phyloP scores from a whole-genome alignment of 176 grass and related monocot genomes.

The Tuctoria greenei region DNA sequence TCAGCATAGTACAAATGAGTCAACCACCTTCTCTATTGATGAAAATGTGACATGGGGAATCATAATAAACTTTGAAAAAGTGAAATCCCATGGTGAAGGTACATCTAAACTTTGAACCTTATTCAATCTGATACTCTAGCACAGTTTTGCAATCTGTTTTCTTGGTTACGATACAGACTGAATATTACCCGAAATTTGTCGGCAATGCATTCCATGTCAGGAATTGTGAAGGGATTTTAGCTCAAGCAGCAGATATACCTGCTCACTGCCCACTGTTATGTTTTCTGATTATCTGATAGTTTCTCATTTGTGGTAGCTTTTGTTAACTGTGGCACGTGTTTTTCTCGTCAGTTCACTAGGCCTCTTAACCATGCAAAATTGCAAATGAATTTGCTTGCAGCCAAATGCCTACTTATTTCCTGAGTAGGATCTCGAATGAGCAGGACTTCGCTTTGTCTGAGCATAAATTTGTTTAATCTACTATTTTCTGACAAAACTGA shows the following conservation, averaged over 20 bases:
- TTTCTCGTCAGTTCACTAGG: background rate
- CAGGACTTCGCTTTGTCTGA: background rate
- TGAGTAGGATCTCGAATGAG: background rate
- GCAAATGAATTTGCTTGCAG: background rate
- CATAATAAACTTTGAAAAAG: conserved; percentile 82
- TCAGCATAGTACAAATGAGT: conserved; percentile 49
- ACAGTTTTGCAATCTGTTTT: conserved; percentile 9
- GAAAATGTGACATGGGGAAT: conserved; percentile 70
- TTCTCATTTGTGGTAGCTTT: conserved; percentile 21
- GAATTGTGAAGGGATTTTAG: conserved; percentile 9
- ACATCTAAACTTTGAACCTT: conserved; percentile 18
- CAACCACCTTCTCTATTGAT: conserved; percentile 44
- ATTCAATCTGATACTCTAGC: background rate
- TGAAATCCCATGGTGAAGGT: conserved; percentile 79
- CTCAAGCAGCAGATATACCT: conserved; percentile 6
- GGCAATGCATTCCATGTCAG: conserved; percentile 1
- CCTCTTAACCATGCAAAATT: background rate
- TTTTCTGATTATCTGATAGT: conserved; percentile 4
- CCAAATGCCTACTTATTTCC: conserved; percentile 6
- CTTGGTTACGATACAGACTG: background rate
- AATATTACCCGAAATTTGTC: background rate
- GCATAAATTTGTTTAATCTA: background rate
- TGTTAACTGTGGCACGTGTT: background rate
- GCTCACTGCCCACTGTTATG: background rate
- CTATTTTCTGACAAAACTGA: conserved; percentile 19